phyloP scores from a whole-genome alignment of 768 basidiomycete genomes.

The Lactifluus piperatus region DNA sequence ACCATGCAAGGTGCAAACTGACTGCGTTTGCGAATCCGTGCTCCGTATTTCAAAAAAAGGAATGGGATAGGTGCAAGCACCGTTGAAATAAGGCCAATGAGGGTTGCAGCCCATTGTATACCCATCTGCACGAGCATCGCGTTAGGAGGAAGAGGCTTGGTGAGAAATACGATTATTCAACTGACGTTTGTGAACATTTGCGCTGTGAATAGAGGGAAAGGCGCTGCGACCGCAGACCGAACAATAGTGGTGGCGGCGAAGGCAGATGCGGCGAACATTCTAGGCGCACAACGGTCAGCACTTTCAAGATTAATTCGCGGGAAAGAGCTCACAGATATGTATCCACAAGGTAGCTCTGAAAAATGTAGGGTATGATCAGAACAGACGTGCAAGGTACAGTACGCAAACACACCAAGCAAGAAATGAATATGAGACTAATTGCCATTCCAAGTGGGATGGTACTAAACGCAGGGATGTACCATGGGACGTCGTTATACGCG shows the following conservation, averaged over 20 bases:
- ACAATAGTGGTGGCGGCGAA: conserved; percentile 53
- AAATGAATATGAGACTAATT: conserved; percentile 48
- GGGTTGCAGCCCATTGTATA: conserved; percentile 28
- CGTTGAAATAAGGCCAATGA: conserved; percentile 30
- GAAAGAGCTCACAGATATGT: conserved; percentile 33
- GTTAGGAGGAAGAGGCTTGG: neutral
- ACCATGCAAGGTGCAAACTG: conserved; percentile 10
- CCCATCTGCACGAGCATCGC: neutral
- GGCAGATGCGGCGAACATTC: conserved; percentile 41
- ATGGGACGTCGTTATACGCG: conserved; percentile 41
- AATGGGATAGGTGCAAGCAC: conserved; percentile 30
- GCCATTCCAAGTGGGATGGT: conserved; percentile 40
- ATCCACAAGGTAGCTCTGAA: conserved; percentile 49
- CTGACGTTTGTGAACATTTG: conserved; percentile 45
- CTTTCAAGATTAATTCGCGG: neutral
- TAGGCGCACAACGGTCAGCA: neutral
- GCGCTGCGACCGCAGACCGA: conserved; percentile 47
- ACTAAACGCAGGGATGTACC: conserved; percentile 48
- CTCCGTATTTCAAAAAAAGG: conserved; percentile 29
- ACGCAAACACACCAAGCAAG: conserved; percentile 36
- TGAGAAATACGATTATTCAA: conserved; percentile 24
- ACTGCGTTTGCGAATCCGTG: conserved; percentile 4
- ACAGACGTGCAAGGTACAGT: neutral
- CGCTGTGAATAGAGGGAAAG: conserved; percentile 58
- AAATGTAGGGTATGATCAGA: neutral